Evolutionary conservation across 306 rosid species (phyloP).

Genomic region (Pyrus betulifolia): DNA sequence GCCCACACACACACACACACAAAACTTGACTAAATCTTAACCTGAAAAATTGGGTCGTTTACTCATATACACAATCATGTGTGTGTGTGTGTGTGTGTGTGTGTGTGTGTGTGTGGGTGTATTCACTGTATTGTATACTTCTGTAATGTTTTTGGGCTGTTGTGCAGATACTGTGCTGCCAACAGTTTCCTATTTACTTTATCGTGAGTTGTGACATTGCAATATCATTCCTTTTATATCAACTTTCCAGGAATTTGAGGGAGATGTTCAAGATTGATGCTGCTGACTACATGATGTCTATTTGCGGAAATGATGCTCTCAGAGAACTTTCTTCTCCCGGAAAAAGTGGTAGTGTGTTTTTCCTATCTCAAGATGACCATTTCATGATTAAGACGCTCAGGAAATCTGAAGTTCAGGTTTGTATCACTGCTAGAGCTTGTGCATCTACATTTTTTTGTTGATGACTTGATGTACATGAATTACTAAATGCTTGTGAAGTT

Average conservation of each 20-base stretch:
- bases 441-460: not conserved
- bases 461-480: not conserved
- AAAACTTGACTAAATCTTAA: not conserved
- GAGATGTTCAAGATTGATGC: constrained; percentile 99
- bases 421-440: constrained; percentile 24
- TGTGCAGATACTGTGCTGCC: not conserved
- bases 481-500: not conserved
- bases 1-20: not conserved
- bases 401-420: constrained; percentile 95
- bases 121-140: not conserved
- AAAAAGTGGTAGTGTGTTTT: constrained; percentile 97
- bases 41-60: not conserved
- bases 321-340: constrained; percentile 98
- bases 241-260: constrained; percentile 70
- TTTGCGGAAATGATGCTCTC: constrained; percentile 96
- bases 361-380: constrained; percentile 92
- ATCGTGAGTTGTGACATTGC: not conserved
- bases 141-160: not conserved
- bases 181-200: not conserved
- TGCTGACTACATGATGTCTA: constrained; percentile 99
- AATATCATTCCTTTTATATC: constrained; percentile 11
- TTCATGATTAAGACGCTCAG: constrained; percentile 99
- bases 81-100: not conserved
- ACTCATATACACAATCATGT: not conserved
- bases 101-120: not conserved